Base-by-base conservation (phyloP, 441 rosid genomes). In the Populus hybrid region DNA sequence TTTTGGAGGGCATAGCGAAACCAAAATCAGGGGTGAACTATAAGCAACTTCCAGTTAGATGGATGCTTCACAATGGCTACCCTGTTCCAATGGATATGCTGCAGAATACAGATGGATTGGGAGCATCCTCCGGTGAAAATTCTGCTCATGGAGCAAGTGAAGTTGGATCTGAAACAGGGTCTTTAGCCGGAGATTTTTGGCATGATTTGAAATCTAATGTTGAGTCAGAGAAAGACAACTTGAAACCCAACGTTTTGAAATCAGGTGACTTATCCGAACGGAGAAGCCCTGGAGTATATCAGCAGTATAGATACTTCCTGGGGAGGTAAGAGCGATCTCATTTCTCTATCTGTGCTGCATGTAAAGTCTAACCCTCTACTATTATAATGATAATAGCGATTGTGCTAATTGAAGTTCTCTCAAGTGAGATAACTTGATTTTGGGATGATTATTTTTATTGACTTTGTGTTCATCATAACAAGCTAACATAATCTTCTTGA, bases 1-100 rank as follows among this genome's bases (percentile, higher is more conserved):
- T n/a, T n/a, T n/a, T n/a, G n/a, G n/a, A n/a, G n/a, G n/a, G n/a
- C n/a, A n/a, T n/a, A n/a, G n/a, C n/a, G n/a, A n/a, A n/a, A n/a
- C n/a, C n/a, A n/a, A n/a, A n/a, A n/a, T n/a, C n/a, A n/a, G n/a
- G n/a, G n/a, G n/a, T n/a, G n/a, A n/a, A n/a, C n/a, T n/a, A n/a
- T n/a, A n/a, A n/a, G n/a, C n/a, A n/a, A n/a, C n/a, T n/a, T n/a
- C n/a, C n/a, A n/a, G n/a, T 90, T 31, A 87, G 97, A 71, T 95
- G 99, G 99, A 95, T 95, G 98, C 97, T 94, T 79, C 99, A 95
- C 40, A 95, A 95, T 80, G 91, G 94, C 63, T 96, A 94, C 76
- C 88, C 85, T 10, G 93, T 96, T 77, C 99, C 98, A 29, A 83
- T 87, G 88, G 99, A 96, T 76, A 96, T 96, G 99, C 87, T 94